Evolutionary conservation across 2,329 filamentous ascomycete genomes (phyloP).

Genomic region (Arthrobotrys iridis): DNA sequence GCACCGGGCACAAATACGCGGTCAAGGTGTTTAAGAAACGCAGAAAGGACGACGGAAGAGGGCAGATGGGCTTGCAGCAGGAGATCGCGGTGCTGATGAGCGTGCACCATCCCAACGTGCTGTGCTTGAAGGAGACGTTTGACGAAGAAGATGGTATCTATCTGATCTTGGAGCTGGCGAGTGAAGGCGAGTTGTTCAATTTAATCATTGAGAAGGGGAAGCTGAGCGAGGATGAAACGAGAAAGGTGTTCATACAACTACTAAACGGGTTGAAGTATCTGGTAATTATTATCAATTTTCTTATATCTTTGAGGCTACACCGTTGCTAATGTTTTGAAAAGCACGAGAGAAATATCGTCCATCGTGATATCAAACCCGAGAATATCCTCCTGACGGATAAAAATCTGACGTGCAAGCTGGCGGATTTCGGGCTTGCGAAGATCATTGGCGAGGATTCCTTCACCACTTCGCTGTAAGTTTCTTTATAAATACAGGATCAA

Average conservation of each 20-base stretch:
- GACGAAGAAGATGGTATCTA: slow-evolving; percentile 91
- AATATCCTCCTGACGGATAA: slow-evolving; percentile 92
- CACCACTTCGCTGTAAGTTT: slow-evolving; percentile 81
- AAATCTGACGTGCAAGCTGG: slow-evolving; percentile 85
- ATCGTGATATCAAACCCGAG: slow-evolving; percentile 97
- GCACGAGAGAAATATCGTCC: slow-evolving; percentile 97
- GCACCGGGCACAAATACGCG: slow-evolving; percentile 81
- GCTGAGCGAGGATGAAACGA: slow-evolving; percentile 81
- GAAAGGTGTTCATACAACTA: slow-evolving; percentile 87
- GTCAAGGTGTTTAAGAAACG: slow-evolving; percentile 95
- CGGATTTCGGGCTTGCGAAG: slow-evolving; percentile 96
- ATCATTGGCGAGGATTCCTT: slow-evolving; percentile 99
- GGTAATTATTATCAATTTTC: slow-evolving; percentile 69
- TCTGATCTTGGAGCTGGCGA: slow-evolving; percentile 86
- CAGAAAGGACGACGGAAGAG: slow-evolving; percentile 82
- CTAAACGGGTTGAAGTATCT: slow-evolving; percentile 95
- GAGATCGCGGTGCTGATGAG: slow-evolving; percentile 97
- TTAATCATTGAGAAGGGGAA: slow-evolving; percentile 91
- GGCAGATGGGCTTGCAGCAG: slow-evolving; percentile 86
- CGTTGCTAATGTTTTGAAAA: slow-evolving; percentile 61
- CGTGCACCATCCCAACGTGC: slow-evolving; percentile 91
- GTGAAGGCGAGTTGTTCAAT: slow-evolving; percentile 96
- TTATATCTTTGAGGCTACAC: slow-evolving; percentile 54
- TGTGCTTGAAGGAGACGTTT: slow-evolving; percentile 95
- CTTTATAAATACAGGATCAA: too few species aligned